These are phyloP conservation scores for Kalmusia sp. DNA, from an alignment of 2,329 filamentous ascomycete species.

Conservation along the genomic window DNA sequence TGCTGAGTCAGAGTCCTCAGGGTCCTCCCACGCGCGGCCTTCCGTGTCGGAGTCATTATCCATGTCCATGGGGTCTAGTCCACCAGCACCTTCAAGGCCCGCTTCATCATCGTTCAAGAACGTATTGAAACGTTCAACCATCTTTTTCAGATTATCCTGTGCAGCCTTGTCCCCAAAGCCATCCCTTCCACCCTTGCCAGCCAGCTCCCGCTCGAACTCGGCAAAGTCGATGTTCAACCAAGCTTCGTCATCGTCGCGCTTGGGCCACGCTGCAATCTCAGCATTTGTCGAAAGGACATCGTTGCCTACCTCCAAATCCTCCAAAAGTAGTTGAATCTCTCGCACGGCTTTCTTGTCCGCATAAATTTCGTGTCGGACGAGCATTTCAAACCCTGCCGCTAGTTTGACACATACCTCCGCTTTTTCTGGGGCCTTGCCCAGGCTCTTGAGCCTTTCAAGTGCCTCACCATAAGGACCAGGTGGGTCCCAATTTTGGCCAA, in stretches of 20 bases:
- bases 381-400: constrained; percentile 88
- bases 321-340: constrained; percentile 77
- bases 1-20: constrained; percentile 55
- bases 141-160: constrained; percentile 82
- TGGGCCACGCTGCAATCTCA: constrained; percentile 76
- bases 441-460: constrained; percentile 35
- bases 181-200: constrained; percentile 50
- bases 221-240: constrained; percentile 94
- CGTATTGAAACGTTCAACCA: constrained; percentile 90
- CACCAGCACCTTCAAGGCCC: constrained; percentile 77
- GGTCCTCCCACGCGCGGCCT: constrained; percentile 53
- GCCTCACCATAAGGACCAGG: constrained; percentile 64
- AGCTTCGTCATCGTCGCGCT: constrained; percentile 79
- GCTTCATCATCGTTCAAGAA: constrained; percentile 88
- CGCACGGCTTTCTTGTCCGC: constrained; percentile 72
- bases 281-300: constrained; percentile 72
- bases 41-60: constrained; percentile 62
- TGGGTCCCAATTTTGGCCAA: constrained; percentile 79
- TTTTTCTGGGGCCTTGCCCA: constrained; percentile 47
- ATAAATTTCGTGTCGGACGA: constrained; percentile 71
- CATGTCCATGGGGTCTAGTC: constrained; percentile 72
- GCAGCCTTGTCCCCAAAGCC: constrained; percentile 69
- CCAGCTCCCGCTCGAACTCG: constrained; percentile 84
- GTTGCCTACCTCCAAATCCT: constrained; percentile 77
- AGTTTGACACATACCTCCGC: constrained; percentile 86